phyloP scores from a whole-genome alignment of 129 eudicot genomes.

The Flaveria robusta region DNA sequence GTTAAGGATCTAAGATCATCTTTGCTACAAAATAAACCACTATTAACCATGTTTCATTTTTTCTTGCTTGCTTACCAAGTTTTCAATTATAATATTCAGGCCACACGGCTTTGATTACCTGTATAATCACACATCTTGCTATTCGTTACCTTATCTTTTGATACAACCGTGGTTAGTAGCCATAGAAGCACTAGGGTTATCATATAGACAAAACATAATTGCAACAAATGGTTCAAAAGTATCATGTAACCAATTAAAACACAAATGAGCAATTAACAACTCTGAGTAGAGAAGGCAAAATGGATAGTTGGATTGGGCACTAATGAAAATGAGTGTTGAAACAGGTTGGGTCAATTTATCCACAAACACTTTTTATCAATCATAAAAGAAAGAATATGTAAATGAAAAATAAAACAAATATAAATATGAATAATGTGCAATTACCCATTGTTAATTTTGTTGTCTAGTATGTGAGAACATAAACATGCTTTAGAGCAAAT shows the following conservation, averaged over 20 bases:
- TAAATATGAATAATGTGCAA: not conserved
- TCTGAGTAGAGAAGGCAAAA: no score
- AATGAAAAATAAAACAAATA: not conserved
- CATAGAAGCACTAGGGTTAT: slow-evolving; percentile 58
- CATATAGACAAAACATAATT: not conserved
- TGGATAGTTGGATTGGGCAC: no score
- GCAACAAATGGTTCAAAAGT: not conserved
- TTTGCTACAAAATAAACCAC: slow-evolving; percentile 71
- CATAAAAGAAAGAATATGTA: not conserved
- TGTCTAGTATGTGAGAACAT: not conserved
- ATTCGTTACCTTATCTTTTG: slow-evolving; percentile 67
- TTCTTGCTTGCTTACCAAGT: slow-evolving; percentile 42
- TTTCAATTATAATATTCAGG: no score
- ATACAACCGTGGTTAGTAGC: slow-evolving; percentile 80
- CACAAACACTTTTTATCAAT: not conserved
- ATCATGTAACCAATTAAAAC: not conserved
- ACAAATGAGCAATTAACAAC: not conserved
- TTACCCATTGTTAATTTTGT: not conserved
- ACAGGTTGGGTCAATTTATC: not conserved
- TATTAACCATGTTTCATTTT: slow-evolving; percentile 70
- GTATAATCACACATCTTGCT: slow-evolving; percentile 32
- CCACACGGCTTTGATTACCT: no score
- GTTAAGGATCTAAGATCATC: slow-evolving; percentile 76
- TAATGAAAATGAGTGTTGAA: not conserved
- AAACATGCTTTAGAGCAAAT: not conserved